Base-by-base conservation (phyloP, 2,329 filamentous ascomycete genomes). In the Lasiodiplodia hormozganensis region DNA sequence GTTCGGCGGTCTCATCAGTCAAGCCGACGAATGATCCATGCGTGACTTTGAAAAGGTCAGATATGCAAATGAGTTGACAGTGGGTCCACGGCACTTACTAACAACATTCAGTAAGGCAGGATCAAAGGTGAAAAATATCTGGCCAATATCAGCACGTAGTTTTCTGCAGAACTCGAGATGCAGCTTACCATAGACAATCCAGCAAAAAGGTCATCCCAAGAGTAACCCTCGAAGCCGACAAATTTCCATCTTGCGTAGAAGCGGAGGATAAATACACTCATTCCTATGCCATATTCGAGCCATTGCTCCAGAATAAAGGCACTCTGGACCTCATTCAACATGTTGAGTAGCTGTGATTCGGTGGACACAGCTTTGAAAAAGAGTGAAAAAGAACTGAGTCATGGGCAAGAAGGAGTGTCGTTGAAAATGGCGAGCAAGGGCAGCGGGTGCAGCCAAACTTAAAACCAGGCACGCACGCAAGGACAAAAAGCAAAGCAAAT, bases 151-250 rank as follows among this genome's bases (percentile, higher is more conserved):
- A 40, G 54, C 23, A 23, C 14, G 4, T 7, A 14, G 21, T 12
- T 7, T 34, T 2, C 7, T 43, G 21, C 21, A 5, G 2, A 23
- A 18, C 12, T 38, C 34, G 5, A 16, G 18, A 25, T 40, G 23
- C n/a, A 38, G 14, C 10, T 16, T 52, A 68, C 36, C 74, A 57
- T 74, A 70, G 58, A 76, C 62, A 77, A 56, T 18, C 80, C 68
- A 0, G 80, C 76, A 67, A 84, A 83, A 62, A 77, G 79, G 58
- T 84, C 82, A 70, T 84, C 82, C 2, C 81, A 80, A 21, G 82
- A 77, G 16, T 21, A 64, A 16, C 51, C 43, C 74, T 78, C 7
- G 14, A 51, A 82, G 14, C 74, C 74, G 3, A 83, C 79, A 7
- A 76, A 70, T 65, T 76, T 81, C 71, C 76, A 76, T 40, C 82